Evolutionary conservation across 371 early-diverging fungal species (phyloP).

Genomic region (Apophysomyces variabilis): DNA sequence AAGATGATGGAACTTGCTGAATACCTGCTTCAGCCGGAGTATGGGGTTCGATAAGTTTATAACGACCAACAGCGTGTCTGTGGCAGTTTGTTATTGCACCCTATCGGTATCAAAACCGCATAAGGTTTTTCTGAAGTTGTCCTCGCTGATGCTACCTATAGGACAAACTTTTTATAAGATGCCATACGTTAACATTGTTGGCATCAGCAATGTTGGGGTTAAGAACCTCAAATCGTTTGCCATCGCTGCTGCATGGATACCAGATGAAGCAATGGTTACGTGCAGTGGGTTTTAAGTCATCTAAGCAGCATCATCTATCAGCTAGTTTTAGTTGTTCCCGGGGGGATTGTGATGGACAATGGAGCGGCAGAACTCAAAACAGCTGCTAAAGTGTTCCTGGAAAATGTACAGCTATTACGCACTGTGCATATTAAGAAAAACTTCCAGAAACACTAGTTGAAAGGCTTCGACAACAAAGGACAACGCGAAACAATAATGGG

Average conservation of each 20-base stretch:
- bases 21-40: too few species aligned
- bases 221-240: background rate
- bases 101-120: background rate
- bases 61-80: too few species aligned
- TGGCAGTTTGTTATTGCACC: background rate
- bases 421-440: too few species aligned
- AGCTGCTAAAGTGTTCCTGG: too few species aligned
- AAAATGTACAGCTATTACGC: too few species aligned
- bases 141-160: background rate
- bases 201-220: constrained; percentile 1
- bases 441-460: too few species aligned
- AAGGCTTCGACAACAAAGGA: too few species aligned
- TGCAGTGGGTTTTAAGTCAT: background rate
- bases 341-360: background rate
- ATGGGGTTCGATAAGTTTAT: too few species aligned
- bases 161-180: background rate
- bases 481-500: too few species aligned
- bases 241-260: constrained; percentile 3
- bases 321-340: background rate
- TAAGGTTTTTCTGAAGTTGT: background rate
- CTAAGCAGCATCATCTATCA: background rate
- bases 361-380: too few species aligned
- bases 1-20: too few species aligned
- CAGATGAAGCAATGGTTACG: background rate
- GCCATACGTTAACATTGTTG: constrained; percentile 10